A percentile compares a stretch with the other conserved stretches of the same genome.
phyloP scores from a whole-genome alignment of 768 basidiomycete species.

The Austroboletus festivus region DNA sequence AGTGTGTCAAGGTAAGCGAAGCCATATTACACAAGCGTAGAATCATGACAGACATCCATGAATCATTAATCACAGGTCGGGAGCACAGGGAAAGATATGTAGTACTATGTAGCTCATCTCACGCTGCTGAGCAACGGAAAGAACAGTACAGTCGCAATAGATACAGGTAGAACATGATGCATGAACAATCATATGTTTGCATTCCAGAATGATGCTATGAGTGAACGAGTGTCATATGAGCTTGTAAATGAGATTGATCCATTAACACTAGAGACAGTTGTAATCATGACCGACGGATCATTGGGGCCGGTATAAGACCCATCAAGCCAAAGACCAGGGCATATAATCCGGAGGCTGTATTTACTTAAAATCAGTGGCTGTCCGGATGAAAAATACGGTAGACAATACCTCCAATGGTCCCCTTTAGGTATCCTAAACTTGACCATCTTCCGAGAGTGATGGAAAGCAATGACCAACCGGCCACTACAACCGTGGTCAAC shows the following conservation, averaged over 20 bases:
- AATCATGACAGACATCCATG: neutral
- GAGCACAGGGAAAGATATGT: neutral
- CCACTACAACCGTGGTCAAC: constrained; percentile 64
- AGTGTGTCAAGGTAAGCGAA: too few relatives aligned
- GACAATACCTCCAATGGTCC: constrained; percentile 56
- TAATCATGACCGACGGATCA: constrained; percentile 43
- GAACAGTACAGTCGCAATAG: constrained; percentile 13
- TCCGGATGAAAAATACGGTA: neutral
- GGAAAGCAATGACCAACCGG: constrained; percentile 63
- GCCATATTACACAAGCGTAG: too few relatives aligned
- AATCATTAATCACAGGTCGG: too few relatives aligned
- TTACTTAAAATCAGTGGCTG: constrained; percentile 4
- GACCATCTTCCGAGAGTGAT: constrained; percentile 68
- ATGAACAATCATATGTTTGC: constrained; percentile 7
- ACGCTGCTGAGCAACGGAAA: constrained; percentile 4
- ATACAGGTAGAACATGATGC: constrained; percentile 10
- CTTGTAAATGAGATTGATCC: neutral
- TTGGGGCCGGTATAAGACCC: constrained; percentile 67
- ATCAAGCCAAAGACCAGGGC: constrained; percentile 70
- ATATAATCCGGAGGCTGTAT: constrained; percentile 69
- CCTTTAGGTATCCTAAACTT: constrained; percentile 58
- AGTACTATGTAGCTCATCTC: neutral
- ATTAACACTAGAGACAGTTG: constrained; percentile 22
- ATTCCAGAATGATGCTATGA: constrained; percentile 7
- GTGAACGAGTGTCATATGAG: constrained; percentile 4